These are phyloP conservation scores for Epichloe uncinata DNA, from an alignment of 2,329 filamentous ascomycete species.

Conservation along the genomic window DNA sequence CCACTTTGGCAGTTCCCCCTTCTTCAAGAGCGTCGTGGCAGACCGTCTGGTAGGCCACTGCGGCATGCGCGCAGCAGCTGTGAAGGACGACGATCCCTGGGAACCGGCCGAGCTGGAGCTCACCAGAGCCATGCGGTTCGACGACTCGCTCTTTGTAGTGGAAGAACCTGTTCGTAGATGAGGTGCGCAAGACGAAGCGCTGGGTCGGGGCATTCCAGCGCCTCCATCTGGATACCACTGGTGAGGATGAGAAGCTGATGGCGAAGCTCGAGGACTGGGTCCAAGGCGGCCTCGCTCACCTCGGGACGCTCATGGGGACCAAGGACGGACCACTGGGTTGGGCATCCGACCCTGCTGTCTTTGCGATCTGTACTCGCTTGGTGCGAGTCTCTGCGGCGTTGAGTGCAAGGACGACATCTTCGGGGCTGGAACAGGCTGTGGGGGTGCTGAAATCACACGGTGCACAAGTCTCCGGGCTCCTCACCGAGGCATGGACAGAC, in stretches of 20 bases:
- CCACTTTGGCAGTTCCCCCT: constrained; percentile 19
- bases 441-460: not conserved
- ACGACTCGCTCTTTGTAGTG: constrained; percentile 64
- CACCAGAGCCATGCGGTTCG: constrained; percentile 32
- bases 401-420: constrained; percentile 2
- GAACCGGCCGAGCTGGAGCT: constrained; percentile 27
- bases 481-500: constrained; percentile 10
- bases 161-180: constrained; percentile 93
- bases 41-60: constrained; percentile 25
- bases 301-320: constrained; percentile 23
- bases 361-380: constrained; percentile 43
- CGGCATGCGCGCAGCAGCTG: constrained; percentile 5
- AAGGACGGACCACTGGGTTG: constrained; percentile 59
- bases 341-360: constrained; percentile 54
- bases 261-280: constrained; percentile 34
- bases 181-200: constrained; percentile 56
- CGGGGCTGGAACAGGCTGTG: constrained; percentile 7
- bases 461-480: constrained; percentile 15
- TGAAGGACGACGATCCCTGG: constrained; percentile 4
- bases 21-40: constrained; percentile 28
- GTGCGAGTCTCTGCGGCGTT: constrained; percentile 27
- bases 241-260: constrained; percentile 15
- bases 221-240: constrained; percentile 9
- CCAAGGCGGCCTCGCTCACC: constrained; percentile 29
- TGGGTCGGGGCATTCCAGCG: constrained; percentile 45